Evolutionary conservation across 1,139 yeast species (phyloP).

Genomic region (Yamadazyma taylorii): DNA sequence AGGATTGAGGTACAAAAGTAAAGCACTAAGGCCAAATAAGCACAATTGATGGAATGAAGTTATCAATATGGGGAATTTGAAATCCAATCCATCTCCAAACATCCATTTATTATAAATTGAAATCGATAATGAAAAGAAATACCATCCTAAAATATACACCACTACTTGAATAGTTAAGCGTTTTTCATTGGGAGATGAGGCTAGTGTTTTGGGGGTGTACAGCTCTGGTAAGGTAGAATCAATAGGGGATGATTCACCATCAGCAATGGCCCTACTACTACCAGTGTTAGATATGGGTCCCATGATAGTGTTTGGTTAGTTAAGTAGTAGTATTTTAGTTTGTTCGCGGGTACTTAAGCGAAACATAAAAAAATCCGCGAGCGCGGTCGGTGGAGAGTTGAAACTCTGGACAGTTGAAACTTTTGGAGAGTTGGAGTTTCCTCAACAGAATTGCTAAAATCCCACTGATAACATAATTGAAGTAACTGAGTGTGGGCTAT

Average conservation of each 20-base stretch:
- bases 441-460: too few species aligned
- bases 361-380: too few species aligned
- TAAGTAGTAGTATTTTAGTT: too few species aligned
- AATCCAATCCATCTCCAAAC: constrained; percentile 77
- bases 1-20: constrained; percentile 48
- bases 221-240: neutral
- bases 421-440: too few species aligned
- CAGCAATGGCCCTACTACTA: too few species aligned
- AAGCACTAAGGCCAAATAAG: constrained; percentile 50
- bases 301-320: too few species aligned
- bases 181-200: neutral
- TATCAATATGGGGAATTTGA: constrained; percentile 78
- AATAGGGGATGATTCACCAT: neutral
- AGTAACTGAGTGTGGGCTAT: too few species aligned
- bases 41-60: constrained; percentile 85
- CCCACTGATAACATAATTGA: too few species aligned
- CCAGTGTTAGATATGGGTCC: too few species aligned
- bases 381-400: too few species aligned
- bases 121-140: constrained; percentile 64
- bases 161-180: constrained; percentile 15
- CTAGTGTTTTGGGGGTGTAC: neutral
- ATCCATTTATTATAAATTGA: constrained; percentile 97
- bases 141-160: constrained; percentile 48
- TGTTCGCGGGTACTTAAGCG: too few species aligned
- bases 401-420: too few species aligned